phyloP scores from a whole-genome alignment of 768 basidiomycete genomes.

The Lanmaoa pseudosensibilis region DNA sequence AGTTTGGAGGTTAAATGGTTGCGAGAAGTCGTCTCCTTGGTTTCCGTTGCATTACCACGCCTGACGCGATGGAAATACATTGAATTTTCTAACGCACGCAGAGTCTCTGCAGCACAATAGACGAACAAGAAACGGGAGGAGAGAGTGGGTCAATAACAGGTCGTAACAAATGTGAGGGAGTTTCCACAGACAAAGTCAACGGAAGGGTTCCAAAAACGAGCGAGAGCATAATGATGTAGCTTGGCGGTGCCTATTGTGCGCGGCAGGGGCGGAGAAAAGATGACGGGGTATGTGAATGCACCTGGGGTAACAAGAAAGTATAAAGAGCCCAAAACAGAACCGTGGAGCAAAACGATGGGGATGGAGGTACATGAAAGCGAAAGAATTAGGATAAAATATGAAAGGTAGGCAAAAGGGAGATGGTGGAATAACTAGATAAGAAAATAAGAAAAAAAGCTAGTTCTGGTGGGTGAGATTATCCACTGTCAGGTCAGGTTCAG shows the following conservation, averaged over 20 bases:
- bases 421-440: constrained; percentile 30
- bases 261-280: constrained; percentile 15
- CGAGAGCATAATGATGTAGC: constrained; percentile 28
- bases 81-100: constrained; percentile 14
- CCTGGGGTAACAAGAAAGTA: constrained; percentile 25
- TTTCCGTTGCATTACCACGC: constrained; percentile 4
- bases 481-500: constrained; percentile 19
- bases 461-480: constrained; percentile 23
- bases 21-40: not conserved
- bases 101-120: constrained; percentile 9
- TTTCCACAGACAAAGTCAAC: constrained; percentile 12
- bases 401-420: constrained; percentile 19
- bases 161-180: constrained; percentile 19
- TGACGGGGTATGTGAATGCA: constrained; percentile 24
- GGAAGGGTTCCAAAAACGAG: constrained; percentile 23
- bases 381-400: constrained; percentile 30
- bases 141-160: constrained; percentile 20
- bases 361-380: constrained; percentile 19
- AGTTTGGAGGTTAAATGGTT: not conserved
- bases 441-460: constrained; percentile 29
- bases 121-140: constrained; percentile 12
- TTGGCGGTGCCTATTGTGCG: constrained; percentile 20
- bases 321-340: constrained; percentile 15
- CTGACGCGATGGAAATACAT: constrained; percentile 21
- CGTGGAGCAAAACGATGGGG: constrained; percentile 18